These are phyloP conservation scores for Silene uniflora DNA, from an alignment of 148 eudicot species.

Conservation along the genomic window DNA sequence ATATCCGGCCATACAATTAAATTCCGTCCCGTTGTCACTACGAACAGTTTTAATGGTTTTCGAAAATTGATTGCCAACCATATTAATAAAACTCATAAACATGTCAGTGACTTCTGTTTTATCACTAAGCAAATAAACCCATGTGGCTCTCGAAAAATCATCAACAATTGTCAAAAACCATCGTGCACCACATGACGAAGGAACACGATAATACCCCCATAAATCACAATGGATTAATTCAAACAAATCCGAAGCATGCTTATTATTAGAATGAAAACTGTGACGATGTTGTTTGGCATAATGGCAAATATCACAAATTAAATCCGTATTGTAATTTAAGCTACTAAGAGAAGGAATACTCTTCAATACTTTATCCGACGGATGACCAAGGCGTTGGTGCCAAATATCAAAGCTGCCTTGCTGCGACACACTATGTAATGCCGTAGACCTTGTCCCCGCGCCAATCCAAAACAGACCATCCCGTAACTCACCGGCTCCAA, in stretches of 20 bases:
- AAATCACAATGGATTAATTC: background rate
- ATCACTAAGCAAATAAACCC: background rate
- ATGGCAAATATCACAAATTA: background rate
- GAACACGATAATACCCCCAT: background rate
- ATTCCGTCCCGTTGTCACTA: conserved; percentile 8
- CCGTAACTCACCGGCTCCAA: too few relatives aligned
- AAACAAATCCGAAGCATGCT: background rate
- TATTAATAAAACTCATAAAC: background rate
- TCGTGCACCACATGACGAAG: background rate
- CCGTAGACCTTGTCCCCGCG: background rate
- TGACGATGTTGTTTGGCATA: background rate
- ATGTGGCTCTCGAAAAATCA: background rate
- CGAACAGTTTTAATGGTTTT: background rate
- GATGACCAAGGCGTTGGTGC: background rate
- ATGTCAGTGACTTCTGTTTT: background rate
- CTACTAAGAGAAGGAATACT: background rate
- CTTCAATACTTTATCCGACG: background rate
- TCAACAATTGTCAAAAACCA: background rate
- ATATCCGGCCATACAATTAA: background rate
- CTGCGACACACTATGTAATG: background rate
- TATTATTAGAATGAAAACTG: background rate
- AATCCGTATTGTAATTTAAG: background rate
- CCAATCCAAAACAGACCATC: background rate
- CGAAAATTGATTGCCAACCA: background rate
- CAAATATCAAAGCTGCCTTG: background rate